These are phyloP conservation scores for Rhazya stricta DNA, from an alignment of 257 asterid species.

Conservation along the genomic window DNA sequence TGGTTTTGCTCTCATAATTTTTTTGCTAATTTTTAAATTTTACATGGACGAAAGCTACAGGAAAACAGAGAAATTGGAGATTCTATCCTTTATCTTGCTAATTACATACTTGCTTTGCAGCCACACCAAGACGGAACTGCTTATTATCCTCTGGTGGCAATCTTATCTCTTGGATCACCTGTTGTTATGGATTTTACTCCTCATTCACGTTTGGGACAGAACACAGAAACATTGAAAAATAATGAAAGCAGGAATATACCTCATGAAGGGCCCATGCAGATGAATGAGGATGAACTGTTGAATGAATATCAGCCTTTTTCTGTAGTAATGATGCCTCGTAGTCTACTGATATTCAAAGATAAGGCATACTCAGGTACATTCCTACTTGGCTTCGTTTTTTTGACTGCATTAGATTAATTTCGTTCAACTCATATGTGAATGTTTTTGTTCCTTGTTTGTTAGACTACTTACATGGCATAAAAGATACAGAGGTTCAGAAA, in stretches of 20 bases:
- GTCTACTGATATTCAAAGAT: constrained; percentile 86
- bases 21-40: background rate
- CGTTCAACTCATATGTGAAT: background rate
- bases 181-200: constrained; percentile 83
- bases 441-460: constrained; percentile 16
- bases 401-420: background rate
- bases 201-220: constrained; percentile 46
- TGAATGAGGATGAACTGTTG: constrained; percentile 21
- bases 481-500: constrained; percentile 56
- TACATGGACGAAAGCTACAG: background rate
- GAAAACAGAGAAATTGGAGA: background rate
- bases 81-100: background rate
- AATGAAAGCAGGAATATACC: constrained; percentile 15
- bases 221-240: constrained; percentile 23
- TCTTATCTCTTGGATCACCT: constrained; percentile 84
- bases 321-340: constrained; percentile 70
- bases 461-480: constrained; percentile 89
- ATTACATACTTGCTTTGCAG: constrained; percentile 26
- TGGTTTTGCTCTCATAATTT: background rate
- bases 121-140: constrained; percentile 98
- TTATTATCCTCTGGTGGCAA: constrained; percentile 86
- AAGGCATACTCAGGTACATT: constrained; percentile 65
- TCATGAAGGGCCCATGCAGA: constrained; percentile 20
- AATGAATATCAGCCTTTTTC: constrained; percentile 53
- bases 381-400: background rate